Conservation (phyloP, 1,139 yeast genomes). For the Kodamaea sp. region DNA sequence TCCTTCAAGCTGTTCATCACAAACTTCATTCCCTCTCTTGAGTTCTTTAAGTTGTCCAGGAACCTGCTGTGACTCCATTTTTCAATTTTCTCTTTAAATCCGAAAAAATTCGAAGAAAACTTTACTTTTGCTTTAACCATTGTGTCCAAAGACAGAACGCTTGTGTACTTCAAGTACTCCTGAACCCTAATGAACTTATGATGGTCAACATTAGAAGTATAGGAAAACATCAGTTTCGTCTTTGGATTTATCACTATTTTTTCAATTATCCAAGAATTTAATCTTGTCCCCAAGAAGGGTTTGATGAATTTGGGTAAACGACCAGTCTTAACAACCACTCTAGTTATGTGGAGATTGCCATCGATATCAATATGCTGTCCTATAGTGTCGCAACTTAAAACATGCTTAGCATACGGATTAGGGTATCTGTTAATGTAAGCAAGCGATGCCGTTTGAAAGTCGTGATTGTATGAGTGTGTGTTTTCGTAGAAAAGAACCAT, state of each 20-base stretch:
- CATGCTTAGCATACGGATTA: slow-evolving; percentile 89
- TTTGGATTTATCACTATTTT: slow-evolving; percentile 70
- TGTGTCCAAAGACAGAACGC: slow-evolving; percentile 26
- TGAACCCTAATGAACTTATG: slow-evolving; percentile 74
- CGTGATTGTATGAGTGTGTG: slow-evolving; percentile 54
- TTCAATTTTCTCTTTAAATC: slow-evolving; percentile 73
- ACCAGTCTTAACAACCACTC: slow-evolving; percentile 76
- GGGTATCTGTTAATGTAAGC: slow-evolving; percentile 87
- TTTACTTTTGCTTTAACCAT: slow-evolving; percentile 52
- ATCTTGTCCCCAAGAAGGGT: slow-evolving; percentile 69
- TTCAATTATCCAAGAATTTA: slow-evolving; percentile 84
- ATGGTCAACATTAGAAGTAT: slow-evolving; percentile 85
- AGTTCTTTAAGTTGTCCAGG: slow-evolving; percentile 60
- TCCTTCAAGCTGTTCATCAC: slow-evolving; percentile 60
- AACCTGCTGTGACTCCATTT: slow-evolving; percentile 76
- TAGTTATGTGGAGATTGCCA: slow-evolving; percentile 69
- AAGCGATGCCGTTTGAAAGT: slow-evolving; percentile 69
- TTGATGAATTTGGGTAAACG: slow-evolving; percentile 75
- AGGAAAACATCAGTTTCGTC: slow-evolving; percentile 54
- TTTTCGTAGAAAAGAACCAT: slow-evolving; percentile 71
- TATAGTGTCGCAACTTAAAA: slow-evolving; percentile 76
- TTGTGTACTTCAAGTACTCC: slow-evolving; percentile 58
- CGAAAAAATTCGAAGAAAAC: slow-evolving; percentile 69
- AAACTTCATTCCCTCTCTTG: slow-evolving; percentile 69
- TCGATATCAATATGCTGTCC: slow-evolving; percentile 53